Conservation (phyloP, 1,139 yeast genomes). For the Lodderomyces pseudojiufengensis region DNA sequence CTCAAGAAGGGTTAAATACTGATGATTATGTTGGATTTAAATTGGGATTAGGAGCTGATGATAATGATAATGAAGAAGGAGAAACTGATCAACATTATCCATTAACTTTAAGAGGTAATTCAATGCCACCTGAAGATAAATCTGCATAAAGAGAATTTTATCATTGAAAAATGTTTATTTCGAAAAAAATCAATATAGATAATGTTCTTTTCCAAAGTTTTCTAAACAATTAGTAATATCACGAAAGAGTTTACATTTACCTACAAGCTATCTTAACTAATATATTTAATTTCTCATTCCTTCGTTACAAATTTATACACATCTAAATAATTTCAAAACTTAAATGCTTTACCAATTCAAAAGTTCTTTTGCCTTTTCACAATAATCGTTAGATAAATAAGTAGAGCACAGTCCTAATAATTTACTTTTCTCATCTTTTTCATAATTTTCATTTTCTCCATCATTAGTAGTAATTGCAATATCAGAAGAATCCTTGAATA, state of each 20-base stretch:
- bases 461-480: neutral
- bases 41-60: constrained; percentile 55
- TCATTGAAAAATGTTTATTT: too few species aligned
- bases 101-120: constrained; percentile 44
- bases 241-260: too few species aligned
- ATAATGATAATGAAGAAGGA: constrained; percentile 33
- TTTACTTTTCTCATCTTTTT: constrained; percentile 5
- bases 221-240: too few species aligned
- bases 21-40: constrained; percentile 82
- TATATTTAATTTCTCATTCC: too few species aligned
- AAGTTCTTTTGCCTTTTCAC: constrained; percentile 8
- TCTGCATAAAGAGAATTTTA: neutral
- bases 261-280: too few species aligned
- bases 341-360: too few species aligned
- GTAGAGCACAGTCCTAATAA: constrained; percentile 16
- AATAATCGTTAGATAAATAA: constrained; percentile 13
- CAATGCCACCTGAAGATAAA: constrained; percentile 33
- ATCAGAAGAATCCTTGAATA: constrained; percentile 7
- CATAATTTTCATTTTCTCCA: neutral
- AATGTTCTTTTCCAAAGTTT: too few species aligned
- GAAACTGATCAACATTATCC: constrained; percentile 30
- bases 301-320: too few species aligned
- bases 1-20: constrained; percentile 64
- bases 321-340: too few species aligned
- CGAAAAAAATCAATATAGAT: too few species aligned